These are phyloP conservation scores for Globisporangium emineosum DNA, from an alignment of 352 stramenopile species.

Conservation along the genomic window DNA sequence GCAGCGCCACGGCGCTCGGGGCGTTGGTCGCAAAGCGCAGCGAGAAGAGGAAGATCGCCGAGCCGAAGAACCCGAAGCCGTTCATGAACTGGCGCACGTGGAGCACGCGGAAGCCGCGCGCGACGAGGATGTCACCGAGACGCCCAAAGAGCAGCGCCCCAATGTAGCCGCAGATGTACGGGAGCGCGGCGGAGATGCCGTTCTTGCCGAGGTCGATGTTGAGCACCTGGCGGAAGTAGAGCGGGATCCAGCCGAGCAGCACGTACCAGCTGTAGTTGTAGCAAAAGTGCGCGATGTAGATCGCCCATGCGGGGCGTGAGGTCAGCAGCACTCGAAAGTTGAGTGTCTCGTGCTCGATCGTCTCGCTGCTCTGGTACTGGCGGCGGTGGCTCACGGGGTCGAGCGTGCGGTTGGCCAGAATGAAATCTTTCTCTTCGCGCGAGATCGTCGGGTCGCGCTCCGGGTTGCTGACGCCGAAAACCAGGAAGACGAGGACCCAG, in stretches of 20 bases:
- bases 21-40: constrained; percentile 63
- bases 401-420: constrained; percentile 58
- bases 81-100: constrained; percentile 82
- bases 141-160: constrained; percentile 72
- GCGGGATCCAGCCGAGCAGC: constrained; percentile 82
- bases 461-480: constrained; percentile 60
- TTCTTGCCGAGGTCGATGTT: constrained; percentile 72
- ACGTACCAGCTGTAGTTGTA: constrained; percentile 91
- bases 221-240: constrained; percentile 83
- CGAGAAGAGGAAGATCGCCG: constrained; percentile 64
- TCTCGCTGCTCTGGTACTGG: constrained; percentile 31
- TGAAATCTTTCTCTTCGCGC: constrained; percentile 52
- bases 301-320: constrained; percentile 69
- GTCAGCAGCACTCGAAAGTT: constrained; percentile 70
- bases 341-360: constrained; percentile 45
- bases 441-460: constrained; percentile 66
- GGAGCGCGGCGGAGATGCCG: constrained; percentile 60
- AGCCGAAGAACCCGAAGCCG: constrained; percentile 66
- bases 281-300: constrained; percentile 84
- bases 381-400: constrained; percentile 39
- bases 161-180: constrained; percentile 78
- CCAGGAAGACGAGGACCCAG: constrained; percentile 62
- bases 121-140: constrained; percentile 63
- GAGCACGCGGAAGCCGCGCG: constrained; percentile 58
- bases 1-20: constrained; percentile 49